A percentile compares a stretch with the other conserved stretches of the same genome.
Evolutionary conservation across 257 asterid genomes (phyloP).

Genomic region (Parsonsia alboflavescens): DNA sequence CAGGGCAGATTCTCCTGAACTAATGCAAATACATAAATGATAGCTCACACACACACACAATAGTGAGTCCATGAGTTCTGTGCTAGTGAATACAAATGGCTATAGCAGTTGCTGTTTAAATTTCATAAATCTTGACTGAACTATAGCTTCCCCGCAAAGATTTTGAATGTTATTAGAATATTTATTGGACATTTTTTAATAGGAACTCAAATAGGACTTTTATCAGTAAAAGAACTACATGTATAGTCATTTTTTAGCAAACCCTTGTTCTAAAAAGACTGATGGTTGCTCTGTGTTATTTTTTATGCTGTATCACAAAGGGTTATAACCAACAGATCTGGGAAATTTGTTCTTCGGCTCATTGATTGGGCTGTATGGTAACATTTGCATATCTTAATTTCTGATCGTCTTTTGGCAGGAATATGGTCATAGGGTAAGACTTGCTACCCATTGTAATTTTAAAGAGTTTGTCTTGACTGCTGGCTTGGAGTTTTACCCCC

Average conservation of each 20-base stretch:
- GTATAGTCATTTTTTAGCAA: neutral
- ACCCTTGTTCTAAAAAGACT: neutral
- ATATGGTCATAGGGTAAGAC: conserved; percentile 80
- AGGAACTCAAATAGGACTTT: neutral
- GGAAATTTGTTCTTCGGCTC: neutral
- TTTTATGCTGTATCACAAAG: neutral
- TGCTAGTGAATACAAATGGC: neutral
- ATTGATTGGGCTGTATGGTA: neutral
- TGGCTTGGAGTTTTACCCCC: conserved; percentile 86
- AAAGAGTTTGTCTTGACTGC: conserved; percentile 69
- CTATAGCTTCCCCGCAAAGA: neutral
- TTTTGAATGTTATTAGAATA: neutral
- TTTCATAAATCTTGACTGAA: neutral
- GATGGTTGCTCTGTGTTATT: neutral
- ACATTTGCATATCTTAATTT: neutral
- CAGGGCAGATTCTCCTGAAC: too few relatives aligned
- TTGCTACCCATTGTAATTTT: conserved; percentile 81
- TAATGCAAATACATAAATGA: neutral
- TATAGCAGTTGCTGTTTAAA: neutral
- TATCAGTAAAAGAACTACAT: neutral
- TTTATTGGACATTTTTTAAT: neutral
- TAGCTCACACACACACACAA: neutral
- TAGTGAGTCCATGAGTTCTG: neutral
- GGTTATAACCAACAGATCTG: neutral
- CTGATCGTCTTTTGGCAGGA: conserved; percentile 44